A percentile compares a stretch with the other conserved stretches of the same genome.
Evolutionary conservation across 2,329 filamentous ascomycete genomes (phyloP).

Genomic region (Purpureocillium lavendulum): DNA sequence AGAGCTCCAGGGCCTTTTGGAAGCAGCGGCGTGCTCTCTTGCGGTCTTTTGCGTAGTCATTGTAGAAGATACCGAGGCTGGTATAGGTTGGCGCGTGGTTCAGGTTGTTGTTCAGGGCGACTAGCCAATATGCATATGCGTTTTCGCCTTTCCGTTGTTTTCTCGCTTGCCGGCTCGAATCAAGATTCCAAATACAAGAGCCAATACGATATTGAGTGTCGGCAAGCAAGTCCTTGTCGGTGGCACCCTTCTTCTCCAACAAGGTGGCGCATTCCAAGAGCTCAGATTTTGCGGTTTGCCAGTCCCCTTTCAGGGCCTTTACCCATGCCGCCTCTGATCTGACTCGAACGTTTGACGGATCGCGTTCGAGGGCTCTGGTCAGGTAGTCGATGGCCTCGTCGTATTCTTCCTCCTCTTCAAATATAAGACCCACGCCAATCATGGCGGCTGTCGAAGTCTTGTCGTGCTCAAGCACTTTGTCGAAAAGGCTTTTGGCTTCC

Average conservation of each 20-base stretch:
- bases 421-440: conserved; percentile 83
- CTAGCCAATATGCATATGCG: conserved; percentile 76
- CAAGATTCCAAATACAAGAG: conserved; percentile 76
- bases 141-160: conserved; percentile 63
- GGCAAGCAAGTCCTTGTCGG: conserved; percentile 62
- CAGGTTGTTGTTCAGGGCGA: conserved; percentile 75
- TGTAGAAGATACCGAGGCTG: conserved; percentile 81
- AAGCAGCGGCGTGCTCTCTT: conserved; percentile 86
- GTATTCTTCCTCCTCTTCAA: conserved; percentile 89
- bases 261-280: conserved; percentile 61
- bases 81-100: conserved; percentile 89
- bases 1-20: conserved; percentile 92
- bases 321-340: conserved; percentile 89
- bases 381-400: conserved; percentile 74
- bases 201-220: conserved; percentile 83
- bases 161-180: conserved; percentile 64
- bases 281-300: conserved; percentile 56
- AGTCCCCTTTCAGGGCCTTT: conserved; percentile 73
- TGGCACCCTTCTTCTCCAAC: conserved; percentile 51
- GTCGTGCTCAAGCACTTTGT: conserved; percentile 69
- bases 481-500: conserved; percentile 81
- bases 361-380: conserved; percentile 63
- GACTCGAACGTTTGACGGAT: conserved; percentile 67
- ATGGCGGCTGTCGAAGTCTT: conserved; percentile 70
- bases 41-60: conserved; percentile 82